Percentiles rank a stretch among this genome's conserved stretches.
These are phyloP conservation scores for Xylariomycetidae sp. DNA, from an alignment of 2,329 filamentous ascomycete genomes.

Conservation along the genomic window DNA sequence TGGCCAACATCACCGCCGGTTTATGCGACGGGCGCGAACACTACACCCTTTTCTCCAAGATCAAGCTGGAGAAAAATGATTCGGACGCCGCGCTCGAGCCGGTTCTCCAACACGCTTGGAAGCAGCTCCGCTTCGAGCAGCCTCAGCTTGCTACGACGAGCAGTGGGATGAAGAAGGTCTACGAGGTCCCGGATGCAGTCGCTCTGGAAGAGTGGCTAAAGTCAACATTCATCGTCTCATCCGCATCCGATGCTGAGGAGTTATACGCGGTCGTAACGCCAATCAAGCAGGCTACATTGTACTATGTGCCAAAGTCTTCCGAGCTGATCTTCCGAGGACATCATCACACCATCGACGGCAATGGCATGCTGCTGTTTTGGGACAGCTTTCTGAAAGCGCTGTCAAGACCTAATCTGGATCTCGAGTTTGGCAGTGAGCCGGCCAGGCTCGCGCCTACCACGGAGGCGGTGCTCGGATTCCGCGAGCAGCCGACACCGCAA, in stretches of 20 bases:
- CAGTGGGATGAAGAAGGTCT: slow-evolving; percentile 16
- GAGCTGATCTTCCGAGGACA: slow-evolving; percentile 18
- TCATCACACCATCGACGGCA: slow-evolving; percentile 19
- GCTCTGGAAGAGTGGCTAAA: slow-evolving; percentile 14
- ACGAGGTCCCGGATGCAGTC: slow-evolving; percentile 16
- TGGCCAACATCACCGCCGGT: slow-evolving; percentile 6
- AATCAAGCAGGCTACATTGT: slow-evolving; percentile 15
- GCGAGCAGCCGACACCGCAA: slow-evolving; percentile 9
- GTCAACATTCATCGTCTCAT: slow-evolving; percentile 13
- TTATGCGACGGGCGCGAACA: slow-evolving; percentile 13
- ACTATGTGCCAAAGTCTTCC: slow-evolving; percentile 16
- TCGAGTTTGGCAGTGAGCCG: slow-evolving; percentile 13
- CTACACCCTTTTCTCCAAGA: slow-evolving; percentile 12
- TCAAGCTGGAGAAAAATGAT: slow-evolving; percentile 8
- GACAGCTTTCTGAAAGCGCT: slow-evolving; percentile 16
- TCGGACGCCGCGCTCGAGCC: slow-evolving; percentile 6
- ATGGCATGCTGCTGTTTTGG: slow-evolving; percentile 16
- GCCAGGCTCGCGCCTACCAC: slow-evolving; percentile 9
- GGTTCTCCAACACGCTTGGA: slow-evolving; percentile 19
- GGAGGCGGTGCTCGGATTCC: slow-evolving; percentile 10
- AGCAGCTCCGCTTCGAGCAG: slow-evolving; percentile 20
- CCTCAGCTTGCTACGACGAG: slow-evolving; percentile 16
- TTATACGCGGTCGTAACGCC: slow-evolving; percentile 9
- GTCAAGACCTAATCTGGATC: slow-evolving; percentile 6
- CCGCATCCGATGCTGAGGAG: slow-evolving; percentile 11